phyloP scores from a whole-genome alignment of 108 stramenopile genomes.

The Cyclotella distinguenda region DNA sequence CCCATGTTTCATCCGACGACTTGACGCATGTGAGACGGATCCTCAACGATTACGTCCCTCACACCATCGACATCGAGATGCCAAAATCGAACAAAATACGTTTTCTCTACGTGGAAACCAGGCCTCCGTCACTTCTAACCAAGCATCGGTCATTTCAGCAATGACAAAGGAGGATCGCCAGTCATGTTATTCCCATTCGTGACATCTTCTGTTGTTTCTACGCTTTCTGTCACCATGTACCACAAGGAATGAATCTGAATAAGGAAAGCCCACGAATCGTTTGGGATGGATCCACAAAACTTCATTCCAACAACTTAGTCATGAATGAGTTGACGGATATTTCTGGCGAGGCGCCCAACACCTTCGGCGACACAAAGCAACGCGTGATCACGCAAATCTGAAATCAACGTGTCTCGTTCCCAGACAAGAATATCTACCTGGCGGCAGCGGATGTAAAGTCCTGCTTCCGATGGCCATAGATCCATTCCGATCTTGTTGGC shows the following conservation, averaged over 20 bases:
- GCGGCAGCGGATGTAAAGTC: constrained; percentile 10
- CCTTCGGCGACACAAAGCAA: neutral
- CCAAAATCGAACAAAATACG: too few species aligned
- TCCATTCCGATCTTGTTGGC: neutral
- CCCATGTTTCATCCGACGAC: too few species aligned
- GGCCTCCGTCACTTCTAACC: too few species aligned
- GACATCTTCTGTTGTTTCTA: too few species aligned
- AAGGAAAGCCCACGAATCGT: constrained; percentile 5
- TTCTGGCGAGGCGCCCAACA: neutral
- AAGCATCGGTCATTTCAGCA: too few species aligned
- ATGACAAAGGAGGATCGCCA: too few species aligned
- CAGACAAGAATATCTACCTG: neutral
- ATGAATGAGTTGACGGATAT: constrained; percentile 6
- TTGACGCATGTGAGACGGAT: too few species aligned
- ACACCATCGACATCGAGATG: too few species aligned
- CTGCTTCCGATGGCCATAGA: neutral
- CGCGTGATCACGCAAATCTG: neutral
- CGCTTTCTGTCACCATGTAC: too few species aligned
- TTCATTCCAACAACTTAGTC: neutral
- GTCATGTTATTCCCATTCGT: too few species aligned
- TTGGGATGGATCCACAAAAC: constrained; percentile 27
- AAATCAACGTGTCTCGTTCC: neutral
- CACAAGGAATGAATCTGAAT: constrained; percentile 19
- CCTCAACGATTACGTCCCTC: too few species aligned
- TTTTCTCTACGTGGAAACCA: too few species aligned